Evolutionary conservation across 2,329 filamentous ascomycete species (phyloP), one percentile per base, ranked within the genome.

Genomic region (Colletotrichum caudatum): DNA sequence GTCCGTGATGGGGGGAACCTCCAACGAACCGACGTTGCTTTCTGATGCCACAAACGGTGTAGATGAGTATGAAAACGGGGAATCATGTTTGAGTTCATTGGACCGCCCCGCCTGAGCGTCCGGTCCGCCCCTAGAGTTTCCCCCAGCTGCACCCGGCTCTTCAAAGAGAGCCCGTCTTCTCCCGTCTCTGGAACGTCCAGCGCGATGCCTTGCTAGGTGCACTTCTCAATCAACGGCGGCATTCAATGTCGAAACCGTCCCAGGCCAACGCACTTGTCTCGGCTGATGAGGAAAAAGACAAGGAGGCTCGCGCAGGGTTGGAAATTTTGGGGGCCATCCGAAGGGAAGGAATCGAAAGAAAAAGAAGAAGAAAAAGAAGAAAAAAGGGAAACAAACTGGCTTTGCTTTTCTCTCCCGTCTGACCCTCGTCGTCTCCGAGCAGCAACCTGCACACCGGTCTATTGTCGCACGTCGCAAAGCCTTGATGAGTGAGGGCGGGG

Each of bases 181-280:
- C 29, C 5, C 29, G 29, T 29, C 29, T 29, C 29, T 29, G 29
- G 29, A 29, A 29, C 29, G 29, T 29, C 64, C 60, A n/a, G 51
- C 59, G 37, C 50, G 37, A 54, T 64, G 20, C 51, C 35, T 66
- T 29, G 9, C n/a, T 51, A 33, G 35, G 23, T 37, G 59, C 41
- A 41, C 7, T 57, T 20, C 35, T 44, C 16, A 46, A 33, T 64
- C 51, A 64, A 41, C 39, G 35, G 35, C 53, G 35, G 23, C 16
- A 23, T 65, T n/a, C 44, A 39, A 59, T 51, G 26, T 64, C 44
- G n/a, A 51, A 35, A 20, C 65, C 35, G 26, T 59, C 57, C 35
- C 26, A 26, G 51, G 26, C 58, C 35, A 46, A 51, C 33, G n/a
- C 61, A 53, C n/a, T 37, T 69, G 53, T 69, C 61, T 59, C 53